These are phyloP conservation scores for Plectranthus barbatus DNA, from an alignment of 257 asterid genomes.

Conservation along the genomic window DNA sequence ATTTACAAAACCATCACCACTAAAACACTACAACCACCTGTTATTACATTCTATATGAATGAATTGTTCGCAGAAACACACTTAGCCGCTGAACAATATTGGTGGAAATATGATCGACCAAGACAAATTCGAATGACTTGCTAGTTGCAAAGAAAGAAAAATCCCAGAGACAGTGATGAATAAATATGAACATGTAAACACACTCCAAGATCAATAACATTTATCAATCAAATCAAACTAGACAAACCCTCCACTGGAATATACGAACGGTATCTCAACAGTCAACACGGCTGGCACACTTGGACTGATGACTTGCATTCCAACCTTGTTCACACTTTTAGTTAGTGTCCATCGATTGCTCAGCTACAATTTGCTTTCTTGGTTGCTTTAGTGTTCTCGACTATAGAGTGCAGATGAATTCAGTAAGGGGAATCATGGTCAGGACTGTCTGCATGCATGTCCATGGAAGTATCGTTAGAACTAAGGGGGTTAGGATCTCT, in stretches of 20 bases:
- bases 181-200: not conserved
- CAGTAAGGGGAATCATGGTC: conserved; percentile 39
- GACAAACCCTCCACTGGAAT: conserved; percentile 4
- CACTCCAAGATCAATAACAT: not conserved
- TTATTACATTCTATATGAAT: no score
- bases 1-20: no score
- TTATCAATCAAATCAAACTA: conserved; percentile 11
- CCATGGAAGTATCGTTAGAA: conserved; percentile 46
- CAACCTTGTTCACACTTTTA: not conserved
- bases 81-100: no score
- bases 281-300: no score
- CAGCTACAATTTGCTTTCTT: conserved; percentile 4
- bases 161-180: no score
- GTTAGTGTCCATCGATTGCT: not conserved
- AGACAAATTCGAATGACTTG: no score
- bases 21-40: not conserved
- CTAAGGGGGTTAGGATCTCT: conserved; percentile 37
- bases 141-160: no score
- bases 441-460: conserved; percentile 51
- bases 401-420: conserved; percentile 5
- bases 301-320: conserved; percentile 3
- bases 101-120: no score
- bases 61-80: no score
- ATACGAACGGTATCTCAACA: not conserved
- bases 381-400: no score